Evolutionary conservation across 2,329 filamentous ascomycete genomes (phyloP).

Genomic region (Alternaria ventricosa): DNA sequence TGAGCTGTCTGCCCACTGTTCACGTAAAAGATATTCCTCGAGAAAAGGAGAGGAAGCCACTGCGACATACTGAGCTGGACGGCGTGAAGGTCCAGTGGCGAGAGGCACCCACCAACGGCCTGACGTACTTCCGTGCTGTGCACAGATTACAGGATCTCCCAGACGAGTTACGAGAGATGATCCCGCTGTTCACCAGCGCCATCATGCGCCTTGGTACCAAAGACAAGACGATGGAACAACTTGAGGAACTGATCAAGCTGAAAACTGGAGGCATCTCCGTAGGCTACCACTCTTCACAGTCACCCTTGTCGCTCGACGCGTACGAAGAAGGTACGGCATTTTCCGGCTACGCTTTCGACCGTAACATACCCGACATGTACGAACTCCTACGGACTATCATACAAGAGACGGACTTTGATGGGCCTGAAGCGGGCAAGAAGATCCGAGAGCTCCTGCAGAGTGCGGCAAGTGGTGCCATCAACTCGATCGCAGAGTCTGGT

Average conservation of each 20-base stretch:
- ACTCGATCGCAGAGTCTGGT: slow-evolving; percentile 88
- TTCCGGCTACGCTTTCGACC: slow-evolving; percentile 85
- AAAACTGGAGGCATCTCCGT: slow-evolving; percentile 92
- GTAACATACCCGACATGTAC: slow-evolving; percentile 90
- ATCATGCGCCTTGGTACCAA: slow-evolving; percentile 93
- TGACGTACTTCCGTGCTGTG: slow-evolving; percentile 94
- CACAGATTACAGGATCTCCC: slow-evolving; percentile 80
- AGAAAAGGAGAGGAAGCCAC: slow-evolving; percentile 74
- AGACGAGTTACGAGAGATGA: slow-evolving; percentile 80
- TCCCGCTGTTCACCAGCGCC: slow-evolving; percentile 89
- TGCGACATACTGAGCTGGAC: slow-evolving; percentile 63
- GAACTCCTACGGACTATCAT: slow-evolving; percentile 81
- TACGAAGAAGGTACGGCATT: slow-evolving; percentile 84
- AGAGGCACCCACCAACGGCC: slow-evolving; percentile 89
- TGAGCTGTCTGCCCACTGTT: slow-evolving; percentile 87
- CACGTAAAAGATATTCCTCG: slow-evolving; percentile 89
- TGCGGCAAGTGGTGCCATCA: slow-evolving; percentile 86
- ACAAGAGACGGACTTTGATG: slow-evolving; percentile 87
- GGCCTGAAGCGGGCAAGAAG: slow-evolving; percentile 78
- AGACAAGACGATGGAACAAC: slow-evolving; percentile 86
- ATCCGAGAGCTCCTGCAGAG: slow-evolving; percentile 87
- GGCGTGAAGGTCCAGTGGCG: slow-evolving; percentile 83
- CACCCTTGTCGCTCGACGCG: slow-evolving; percentile 71
- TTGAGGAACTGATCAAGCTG: slow-evolving; percentile 94
- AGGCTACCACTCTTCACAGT: slow-evolving; percentile 81